Evolutionary conservation across 805 yeast species (phyloP), one percentile per base, ranked within the genome.

Genomic region (Yarrowia sp.): DNA sequence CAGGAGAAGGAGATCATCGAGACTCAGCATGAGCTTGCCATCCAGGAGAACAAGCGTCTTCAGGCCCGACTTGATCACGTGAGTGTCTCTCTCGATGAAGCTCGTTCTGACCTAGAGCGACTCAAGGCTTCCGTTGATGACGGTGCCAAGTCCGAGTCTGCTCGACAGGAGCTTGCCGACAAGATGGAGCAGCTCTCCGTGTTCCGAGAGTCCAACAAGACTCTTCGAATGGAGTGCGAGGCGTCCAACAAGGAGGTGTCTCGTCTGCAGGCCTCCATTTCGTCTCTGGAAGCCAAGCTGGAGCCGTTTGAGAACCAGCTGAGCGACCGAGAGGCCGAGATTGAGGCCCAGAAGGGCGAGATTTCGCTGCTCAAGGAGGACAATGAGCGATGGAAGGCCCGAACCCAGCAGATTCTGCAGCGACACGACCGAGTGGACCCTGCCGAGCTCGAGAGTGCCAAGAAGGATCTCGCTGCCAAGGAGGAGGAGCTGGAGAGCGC

Each of bases 1-100:
- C 86, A 89, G 70, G 96, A 91, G 72, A 89, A 88, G 73, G 97
- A 92, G 71, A 81, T 88, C 5, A 82, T 87, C 0, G 88, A 86
- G 59, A 83, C 87, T 9, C 89, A 87, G 72, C 79, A 86, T 40
- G 85, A 84, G 56, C 79, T 81, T 46, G 77, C 84, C 3, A 75
- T 78, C 11, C 85, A 86, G 69, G 95, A 90, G 72, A 82, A 83
- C 69, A 81, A 80, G 45, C 80, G 85, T 46, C 77, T 87, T 38
- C 83, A 85, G 71, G 85, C 85, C 70, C 82, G 83, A 46, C 79
- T 89, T 50, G 81, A 81, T 1, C 78, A 81, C 66, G 76, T 83
- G 2, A 81, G 78, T 38, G 74, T 82, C 53, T 89, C 89, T 71
- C 77, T 90, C 15, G 84, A 81, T 53, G 83, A 81, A n/a, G 77